These are phyloP conservation scores for Fagus sylvatica DNA, from an alignment of 306 rosid genomes.

Conservation along the genomic window DNA sequence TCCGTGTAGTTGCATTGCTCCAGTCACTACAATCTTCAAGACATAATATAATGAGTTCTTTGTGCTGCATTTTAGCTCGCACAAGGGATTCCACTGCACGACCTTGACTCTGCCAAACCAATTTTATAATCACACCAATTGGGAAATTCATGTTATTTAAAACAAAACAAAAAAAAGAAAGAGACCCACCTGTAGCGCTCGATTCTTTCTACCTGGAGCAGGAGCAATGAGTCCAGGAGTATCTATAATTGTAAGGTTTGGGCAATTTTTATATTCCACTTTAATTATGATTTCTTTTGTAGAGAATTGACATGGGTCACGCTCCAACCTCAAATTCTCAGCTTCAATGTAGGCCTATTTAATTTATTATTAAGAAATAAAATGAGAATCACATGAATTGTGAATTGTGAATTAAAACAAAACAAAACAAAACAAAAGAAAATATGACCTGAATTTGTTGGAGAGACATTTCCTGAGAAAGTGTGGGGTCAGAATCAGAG, in stretches of 20 bases:
- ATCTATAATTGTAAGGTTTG: constrained; percentile 91
- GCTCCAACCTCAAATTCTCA: constrained; percentile 79
- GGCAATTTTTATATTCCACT: constrained; percentile 86
- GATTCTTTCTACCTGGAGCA: constrained; percentile 84
- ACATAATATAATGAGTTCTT: constrained; percentile 83
- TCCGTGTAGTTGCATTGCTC: constrained; percentile 89
- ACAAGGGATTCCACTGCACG: constrained; percentile 89
- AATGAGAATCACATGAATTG: too few species aligned
- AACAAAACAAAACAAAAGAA: neutral
- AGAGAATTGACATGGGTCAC: constrained; percentile 70
- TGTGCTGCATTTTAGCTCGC: constrained; percentile 92
- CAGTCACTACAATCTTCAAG: constrained; percentile 96
- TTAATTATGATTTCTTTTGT: constrained; percentile 77
- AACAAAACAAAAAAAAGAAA: too few species aligned
- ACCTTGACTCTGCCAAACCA: constrained; percentile 55
- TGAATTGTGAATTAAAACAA: too few species aligned
- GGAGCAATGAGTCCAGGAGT: constrained; percentile 96
- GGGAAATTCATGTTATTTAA: too few species aligned
- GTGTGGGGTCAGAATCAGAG: constrained; percentile 43
- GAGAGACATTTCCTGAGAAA: constrained; percentile 50
- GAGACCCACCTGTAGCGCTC: constrained; percentile 58
- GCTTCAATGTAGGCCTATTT: constrained; percentile 67
- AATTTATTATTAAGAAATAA: too few species aligned
- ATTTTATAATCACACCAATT: too few species aligned
- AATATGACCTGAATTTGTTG: constrained; percentile 63